Evolutionary conservation across 75 land plant species (phyloP).

Genomic region (Picea glauca): DNA sequence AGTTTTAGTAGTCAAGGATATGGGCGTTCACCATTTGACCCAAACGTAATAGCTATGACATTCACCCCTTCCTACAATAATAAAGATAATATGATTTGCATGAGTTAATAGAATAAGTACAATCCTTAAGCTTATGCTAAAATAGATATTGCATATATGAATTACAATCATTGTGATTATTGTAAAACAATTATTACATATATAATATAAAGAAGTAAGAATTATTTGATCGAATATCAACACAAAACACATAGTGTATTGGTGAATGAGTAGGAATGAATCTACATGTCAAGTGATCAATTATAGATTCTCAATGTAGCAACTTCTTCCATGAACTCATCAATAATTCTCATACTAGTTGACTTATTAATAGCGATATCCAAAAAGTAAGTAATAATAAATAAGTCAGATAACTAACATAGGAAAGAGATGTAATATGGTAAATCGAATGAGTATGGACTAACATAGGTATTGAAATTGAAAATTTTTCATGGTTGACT

Average conservation of each 20-base stretch:
- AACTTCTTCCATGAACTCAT: no score
- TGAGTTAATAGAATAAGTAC: not conserved
- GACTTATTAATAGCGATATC: no score
- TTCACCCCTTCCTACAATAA: constrained; percentile 79
- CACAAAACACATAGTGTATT: not conserved
- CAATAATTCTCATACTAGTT: not conserved
- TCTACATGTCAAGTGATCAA: not conserved
- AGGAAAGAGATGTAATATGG: no score
- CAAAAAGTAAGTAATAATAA: not conserved
- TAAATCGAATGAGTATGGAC: no score
- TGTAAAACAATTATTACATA: not conserved
- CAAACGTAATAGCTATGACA: constrained; percentile 71
- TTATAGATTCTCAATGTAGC: no score
- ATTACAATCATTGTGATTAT: no score
- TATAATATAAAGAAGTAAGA: no score
- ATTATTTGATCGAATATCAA: not conserved
- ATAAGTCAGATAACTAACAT: no score
- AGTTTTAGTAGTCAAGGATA: constrained; percentile 58
- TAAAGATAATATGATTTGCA: not conserved
- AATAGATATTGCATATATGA: not conserved
- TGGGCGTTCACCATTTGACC: constrained; percentile 59
- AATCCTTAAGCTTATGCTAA: not conserved
- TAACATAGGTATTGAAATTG: no score
- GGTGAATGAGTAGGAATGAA: no score
- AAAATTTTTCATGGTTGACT: no score